Conservation (phyloP, 345 rosid genomes). For the Euphorbia pulcherrima region DNA sequence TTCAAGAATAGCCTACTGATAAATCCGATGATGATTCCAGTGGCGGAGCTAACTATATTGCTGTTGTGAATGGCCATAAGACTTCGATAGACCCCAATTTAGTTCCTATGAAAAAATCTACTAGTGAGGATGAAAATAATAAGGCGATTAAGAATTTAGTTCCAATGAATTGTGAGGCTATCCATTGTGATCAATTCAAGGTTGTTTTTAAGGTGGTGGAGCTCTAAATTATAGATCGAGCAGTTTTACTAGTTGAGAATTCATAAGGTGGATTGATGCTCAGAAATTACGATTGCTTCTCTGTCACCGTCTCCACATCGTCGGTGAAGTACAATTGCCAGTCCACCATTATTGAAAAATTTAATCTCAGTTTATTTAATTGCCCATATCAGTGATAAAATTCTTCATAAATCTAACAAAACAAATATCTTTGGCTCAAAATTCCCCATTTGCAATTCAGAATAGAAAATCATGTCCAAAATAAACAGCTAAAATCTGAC, state of each 20-base stretch:
- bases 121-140: slow-evolving; percentile 17
- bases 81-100: slow-evolving; percentile 47
- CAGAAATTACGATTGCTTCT: slow-evolving; percentile 90
- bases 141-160: slow-evolving; percentile 52
- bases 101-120: slow-evolving; percentile 37
- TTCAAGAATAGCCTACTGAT: slow-evolving; percentile 39
- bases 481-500: no score
- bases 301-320: slow-evolving; percentile 94
- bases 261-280: slow-evolving; percentile 95
- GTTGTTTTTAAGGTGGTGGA: slow-evolving; percentile 95
- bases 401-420: no score
- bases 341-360: slow-evolving; percentile 99
- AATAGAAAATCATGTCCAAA: no score
- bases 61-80: slow-evolving; percentile 56
- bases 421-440: no score
- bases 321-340: slow-evolving; percentile 88
- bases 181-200: slow-evolving; percentile 95
- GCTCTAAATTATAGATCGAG: slow-evolving; percentile 97
- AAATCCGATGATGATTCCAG: slow-evolving; percentile 11
- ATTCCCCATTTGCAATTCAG: no score
- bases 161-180: slow-evolving; percentile 87
- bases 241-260: slow-evolving; percentile 87
- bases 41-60: slow-evolving; percentile 33
- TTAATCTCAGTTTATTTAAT: no score
- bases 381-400: no score